Base-by-base conservation (phyloP, 148 eudicot genomes). In the Rhododendron simsii region DNA sequence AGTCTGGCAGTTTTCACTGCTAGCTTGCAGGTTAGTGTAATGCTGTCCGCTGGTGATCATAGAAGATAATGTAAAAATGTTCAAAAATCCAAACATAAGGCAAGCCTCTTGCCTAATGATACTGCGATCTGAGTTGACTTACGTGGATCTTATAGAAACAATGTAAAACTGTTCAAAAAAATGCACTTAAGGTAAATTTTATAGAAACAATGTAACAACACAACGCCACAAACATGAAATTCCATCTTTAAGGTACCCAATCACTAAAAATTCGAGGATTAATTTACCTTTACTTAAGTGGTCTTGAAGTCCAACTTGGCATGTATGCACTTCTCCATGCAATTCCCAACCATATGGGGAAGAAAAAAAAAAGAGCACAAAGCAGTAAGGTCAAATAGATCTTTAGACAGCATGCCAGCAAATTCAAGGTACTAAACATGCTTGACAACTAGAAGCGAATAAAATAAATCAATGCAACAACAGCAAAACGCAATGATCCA, bases 281-380 rank as follows among this genome's bases (percentile, higher is more conserved):
- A 6, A 37, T 35, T 73, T 89, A 91, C 92, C 91, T 88, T 89
- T 80, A 59, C 33, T 81, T 80, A 89, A 9, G 82, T 86, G 84
- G 78, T 91, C 92, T 35, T 35, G 82, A 83, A 95, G 94, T 79
- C 92, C 91, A 79, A 87, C 82, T 84, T 91, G 89, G 85, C 95
- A 89, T 7, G 87, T 87, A 83, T 86, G 88, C 92, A 94, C 81
- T 91, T 87, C 90, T 82, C 90, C 83, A 87, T 51, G 83, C 83
- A 87, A 23, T 80, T 88, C 80, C 39, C 35, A 47, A 20, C 26
- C 26, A 2, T 5, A 33, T 6, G 33, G n/a, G 65, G 14, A 78
- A 15, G 15, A 0, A 45, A 55, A 14, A 74, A 85, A 41, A 81
- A 69, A 44, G 13, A 14, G 5, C 44, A 39, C 44, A 51, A 51